phyloP scores from a whole-genome alignment of 768 basidiomycete species.

The Leccinum pellstonianum region DNA sequence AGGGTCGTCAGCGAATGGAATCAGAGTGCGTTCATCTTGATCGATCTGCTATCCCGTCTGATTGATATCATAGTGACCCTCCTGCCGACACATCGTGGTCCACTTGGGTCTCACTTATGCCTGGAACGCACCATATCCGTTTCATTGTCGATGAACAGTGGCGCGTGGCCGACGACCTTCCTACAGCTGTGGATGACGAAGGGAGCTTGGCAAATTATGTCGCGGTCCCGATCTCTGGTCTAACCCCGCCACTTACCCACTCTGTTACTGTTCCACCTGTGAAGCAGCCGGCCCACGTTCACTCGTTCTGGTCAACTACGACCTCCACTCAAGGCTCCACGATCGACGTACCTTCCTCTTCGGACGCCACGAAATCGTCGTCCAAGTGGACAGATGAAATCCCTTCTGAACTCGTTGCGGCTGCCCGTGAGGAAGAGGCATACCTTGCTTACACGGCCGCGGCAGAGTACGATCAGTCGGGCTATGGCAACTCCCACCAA shows the following conservation, averaged over 20 bases:
- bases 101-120: conserved; percentile 55
- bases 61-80: conserved; percentile 26
- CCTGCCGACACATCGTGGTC: conserved; percentile 38
- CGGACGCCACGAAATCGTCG: conserved; percentile 30
- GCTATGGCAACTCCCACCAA: conserved; percentile 36
- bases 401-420: conserved; percentile 73
- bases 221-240: conserved; percentile 41
- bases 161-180: conserved; percentile 75
- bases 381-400: conserved; percentile 75
- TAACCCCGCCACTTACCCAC: conserved; percentile 33
- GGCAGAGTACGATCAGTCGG: conserved; percentile 33
- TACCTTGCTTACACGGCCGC: conserved; percentile 49
- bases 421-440: conserved; percentile 81
- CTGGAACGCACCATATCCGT: conserved; percentile 91
- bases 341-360: conserved; percentile 26
- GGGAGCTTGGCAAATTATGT: conserved; percentile 95
- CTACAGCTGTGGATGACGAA: conserved; percentile 90
- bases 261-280: conserved; percentile 35
- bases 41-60: conserved; percentile 13
- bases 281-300: conserved; percentile 29
- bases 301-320: conserved; percentile 46
- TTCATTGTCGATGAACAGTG: conserved; percentile 93
- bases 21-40: conserved; percentile 48
- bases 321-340: conserved; percentile 34
- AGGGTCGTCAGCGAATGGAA: conserved; percentile 63